Percentiles rank a stretch among this genome's conserved stretches.
Evolutionary conservation across 1,284 basidiomycete genomes (phyloP).

Genomic region (Pisolithus thermaeus): DNA sequence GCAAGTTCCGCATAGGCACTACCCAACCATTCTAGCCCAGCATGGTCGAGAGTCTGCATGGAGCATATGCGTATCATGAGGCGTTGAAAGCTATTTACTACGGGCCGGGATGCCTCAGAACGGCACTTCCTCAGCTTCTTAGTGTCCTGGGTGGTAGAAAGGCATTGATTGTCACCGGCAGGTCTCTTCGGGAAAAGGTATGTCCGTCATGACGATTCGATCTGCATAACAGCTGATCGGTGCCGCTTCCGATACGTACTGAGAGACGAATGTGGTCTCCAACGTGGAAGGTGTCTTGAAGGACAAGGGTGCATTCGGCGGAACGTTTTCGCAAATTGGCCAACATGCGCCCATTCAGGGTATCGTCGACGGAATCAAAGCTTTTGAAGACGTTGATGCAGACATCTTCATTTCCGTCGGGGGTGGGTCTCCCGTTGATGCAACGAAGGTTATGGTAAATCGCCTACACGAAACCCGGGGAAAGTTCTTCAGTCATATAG

Average conservation of each 20-base stretch:
- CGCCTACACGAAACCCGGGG: conserved; percentile 51
- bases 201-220: conserved; percentile 1
- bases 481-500: conserved; percentile 48
- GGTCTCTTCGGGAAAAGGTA: conserved; percentile 61
- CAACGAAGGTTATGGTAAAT: conserved; percentile 65
- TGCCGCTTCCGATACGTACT: neutral
- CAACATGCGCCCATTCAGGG: conserved; percentile 71
- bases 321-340: conserved; percentile 71
- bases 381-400: conserved; percentile 50
- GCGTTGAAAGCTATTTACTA: conserved; percentile 62
- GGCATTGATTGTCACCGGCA: conserved; percentile 68
- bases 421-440: conserved; percentile 78
- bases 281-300: conserved; percentile 53
- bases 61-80: conserved; percentile 59
- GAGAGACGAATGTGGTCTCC: conserved; percentile 60
- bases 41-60: conserved; percentile 25
- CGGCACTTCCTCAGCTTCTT: conserved; percentile 59
- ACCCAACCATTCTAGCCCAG: neutral
- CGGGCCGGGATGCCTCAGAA: conserved; percentile 56
- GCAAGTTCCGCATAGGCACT: conserved; percentile 31
- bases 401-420: conserved; percentile 71
- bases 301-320: conserved; percentile 50
- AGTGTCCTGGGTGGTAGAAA: conserved; percentile 49
- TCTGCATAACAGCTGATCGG: neutral
- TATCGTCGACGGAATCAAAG: conserved; percentile 57